These are phyloP conservation scores for Blumeria graminis DNA, from an alignment of 2,329 filamentous ascomycete species.

Conservation along the genomic window DNA sequence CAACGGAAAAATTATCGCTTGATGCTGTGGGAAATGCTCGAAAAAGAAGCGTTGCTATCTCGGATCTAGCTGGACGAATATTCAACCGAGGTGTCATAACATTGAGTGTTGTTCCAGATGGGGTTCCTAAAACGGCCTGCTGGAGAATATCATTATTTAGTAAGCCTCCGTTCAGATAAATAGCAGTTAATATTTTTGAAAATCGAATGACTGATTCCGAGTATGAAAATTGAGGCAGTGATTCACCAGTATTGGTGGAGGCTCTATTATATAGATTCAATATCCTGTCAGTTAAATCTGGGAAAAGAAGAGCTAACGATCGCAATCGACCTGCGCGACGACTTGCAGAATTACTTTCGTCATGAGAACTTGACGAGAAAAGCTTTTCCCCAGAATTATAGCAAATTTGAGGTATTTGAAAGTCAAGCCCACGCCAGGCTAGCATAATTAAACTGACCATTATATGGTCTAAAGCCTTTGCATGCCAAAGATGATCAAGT, in stretches of 20 bases:
- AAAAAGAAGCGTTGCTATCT: conserved; percentile 41
- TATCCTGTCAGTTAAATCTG: conserved; percentile 53
- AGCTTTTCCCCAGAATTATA: conserved; percentile 15
- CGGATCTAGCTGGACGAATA: conserved; percentile 31
- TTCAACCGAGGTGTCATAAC: conserved; percentile 27
- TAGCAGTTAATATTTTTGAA: conserved; percentile 40
- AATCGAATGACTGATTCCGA: conserved; percentile 54
- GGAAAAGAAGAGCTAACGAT: conserved; percentile 33
- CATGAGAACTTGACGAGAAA: conserved; percentile 5
- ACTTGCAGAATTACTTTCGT: conserved; percentile 14
- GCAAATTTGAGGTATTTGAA: conserved; percentile 42
- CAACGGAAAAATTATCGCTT: conserved; percentile 43
- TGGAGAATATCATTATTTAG: conserved; percentile 35
- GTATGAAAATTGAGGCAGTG: conserved; percentile 43
- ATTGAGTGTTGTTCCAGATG: conserved; percentile 24
- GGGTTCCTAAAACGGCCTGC: conserved; percentile 38
- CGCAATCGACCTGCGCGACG: conserved; percentile 19
- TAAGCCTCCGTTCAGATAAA: conserved; percentile 40
- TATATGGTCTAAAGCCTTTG: conserved; percentile 77
- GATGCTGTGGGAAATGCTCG: conserved; percentile 43
- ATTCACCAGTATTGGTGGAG: conserved; percentile 35
- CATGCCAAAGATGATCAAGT: conserved; percentile 93
- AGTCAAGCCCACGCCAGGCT: conserved; percentile 64
- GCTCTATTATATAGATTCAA: conserved; percentile 48
- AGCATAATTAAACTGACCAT: conserved; percentile 62